Evolutionary conservation across 257 asterid genomes (phyloP), one percentile per base, ranked within the genome.

Genomic region (Solanum dulcamara): DNA sequence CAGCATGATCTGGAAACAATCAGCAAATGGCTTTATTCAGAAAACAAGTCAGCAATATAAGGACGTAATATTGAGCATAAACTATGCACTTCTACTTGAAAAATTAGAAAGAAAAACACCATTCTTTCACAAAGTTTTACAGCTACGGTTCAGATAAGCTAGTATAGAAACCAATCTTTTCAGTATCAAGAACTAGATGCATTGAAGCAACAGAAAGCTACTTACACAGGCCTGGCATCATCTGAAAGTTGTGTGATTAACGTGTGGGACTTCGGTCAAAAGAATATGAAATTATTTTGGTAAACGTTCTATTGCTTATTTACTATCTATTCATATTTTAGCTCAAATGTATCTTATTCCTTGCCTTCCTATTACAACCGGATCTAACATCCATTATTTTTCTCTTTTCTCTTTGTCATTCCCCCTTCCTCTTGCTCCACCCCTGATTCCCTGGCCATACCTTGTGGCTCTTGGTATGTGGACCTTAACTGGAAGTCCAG

Each of bases 1-100:
- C 88, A 95, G 87, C 92, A 90, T 92, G 82, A 92, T 89, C 98
- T 95, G 89, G 85, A 85, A 66, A 85, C 46, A 86, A 86, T 55
- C 84, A 68, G 79, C 46, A 37, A 46, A 28, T 4, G 18, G 5
- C 17, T 46, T 77, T 46, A 77, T 32, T 77, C 26, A 30, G 17
- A 75, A 9, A 10, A 46, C 3, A 77, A 20, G 14, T 9, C 26
- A 77, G 66, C 83, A 79, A 79, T 79, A 48, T 30, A 79, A 48
- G 30, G 30, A 48, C 44, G 30, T 79, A 79, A 79, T 26, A 42
- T 53, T 71, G 83, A 85, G 37, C 42, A 50, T 72, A 57, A 55
- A 33, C 48, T 86, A 46, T 40, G 53, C 57, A 80, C 87, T 44
- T 68, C 28, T 40, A 32, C 5, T 68, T 67, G 40, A 86, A 60